Evolutionary conservation across 768 basidiomycete species (phyloP).

Genomic region (Rhodosporidiobolus sp.): DNA sequence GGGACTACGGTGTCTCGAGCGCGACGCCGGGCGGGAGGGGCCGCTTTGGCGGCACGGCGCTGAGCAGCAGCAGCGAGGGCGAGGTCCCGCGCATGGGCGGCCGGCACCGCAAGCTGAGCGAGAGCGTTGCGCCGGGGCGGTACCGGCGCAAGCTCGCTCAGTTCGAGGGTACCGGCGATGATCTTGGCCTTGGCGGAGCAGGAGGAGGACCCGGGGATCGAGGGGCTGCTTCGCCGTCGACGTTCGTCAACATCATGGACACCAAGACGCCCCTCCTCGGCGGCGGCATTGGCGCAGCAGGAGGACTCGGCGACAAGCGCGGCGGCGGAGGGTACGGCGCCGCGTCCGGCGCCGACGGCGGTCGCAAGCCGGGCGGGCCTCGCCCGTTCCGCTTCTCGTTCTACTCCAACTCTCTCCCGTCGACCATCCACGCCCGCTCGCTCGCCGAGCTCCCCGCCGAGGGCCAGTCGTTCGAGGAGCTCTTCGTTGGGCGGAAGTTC

Average conservation of each 20-base stretch:
- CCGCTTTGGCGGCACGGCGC: neutral
- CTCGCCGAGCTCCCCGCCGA: conserved; percentile 90
- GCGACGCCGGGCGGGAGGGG: conserved; percentile 9
- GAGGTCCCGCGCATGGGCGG: conserved; percentile 49
- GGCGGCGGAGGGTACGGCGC: conserved; percentile 33
- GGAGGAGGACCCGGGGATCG: conserved; percentile 44
- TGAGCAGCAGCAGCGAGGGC: conserved; percentile 39
- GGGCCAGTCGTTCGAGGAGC: conserved; percentile 84
- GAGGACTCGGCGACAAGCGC: conserved; percentile 21
- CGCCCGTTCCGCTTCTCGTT: conserved; percentile 97
- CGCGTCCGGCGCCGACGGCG: conserved; percentile 22
- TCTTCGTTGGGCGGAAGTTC: conserved; percentile 59
- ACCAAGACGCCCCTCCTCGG: conserved; percentile 49
- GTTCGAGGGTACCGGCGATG: conserved; percentile 63
- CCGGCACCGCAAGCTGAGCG: conserved; percentile 81
- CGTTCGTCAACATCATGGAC: conserved; percentile 46
- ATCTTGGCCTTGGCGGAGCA: conserved; percentile 47
- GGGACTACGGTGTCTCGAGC: conserved; percentile 27
- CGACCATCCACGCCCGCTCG: conserved; percentile 91
- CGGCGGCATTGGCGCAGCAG: no score
- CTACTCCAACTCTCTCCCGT: conserved; percentile 86
- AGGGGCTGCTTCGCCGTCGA: neutral
- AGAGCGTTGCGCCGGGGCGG: conserved; percentile 62
- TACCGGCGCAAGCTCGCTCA: conserved; percentile 77
- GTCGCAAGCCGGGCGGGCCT: conserved; percentile 55